Base-by-base conservation (phyloP, 148 eudicot species). In the Rhododendron henanense region DNA sequence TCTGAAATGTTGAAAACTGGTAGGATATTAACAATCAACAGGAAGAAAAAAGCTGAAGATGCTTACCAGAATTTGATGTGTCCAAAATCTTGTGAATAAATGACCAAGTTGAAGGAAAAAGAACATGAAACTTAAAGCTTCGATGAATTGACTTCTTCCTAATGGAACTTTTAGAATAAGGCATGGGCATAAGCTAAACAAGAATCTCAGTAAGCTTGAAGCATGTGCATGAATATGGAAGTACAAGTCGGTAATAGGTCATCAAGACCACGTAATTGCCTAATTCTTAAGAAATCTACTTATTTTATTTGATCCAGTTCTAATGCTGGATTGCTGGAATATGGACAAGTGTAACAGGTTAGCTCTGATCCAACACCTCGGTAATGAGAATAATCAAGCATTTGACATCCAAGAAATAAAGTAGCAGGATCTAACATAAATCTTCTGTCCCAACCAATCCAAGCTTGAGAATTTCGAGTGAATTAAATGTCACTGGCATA, bases 301-400 rank as follows among this genome's bases (percentile, higher is more conserved):
- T 82, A 25, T 61, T 82, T 51, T 82, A 37, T 63, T 61, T 11
- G 45, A 81, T 53, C 61, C 39, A 25, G 48, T 81, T 57, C 84
- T 41, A 39, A 39, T 6, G 11, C 48, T 82, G 21, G 44, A 41
- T 41, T 41, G 44, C 44, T 47, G 50, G 33, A 39, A 39, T 57
- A 57, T 55, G 59, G 44, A 16, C 53, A 59, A 37, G 10, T 61
- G 41, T 0, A 16, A 8, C 31, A 15, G 44, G 15, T 45, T 4
- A 71, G 39, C 78, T 48, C 85, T 14, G 61, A 47, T 14, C 61
- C 79, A 84, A 74, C 48, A 74, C 80, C 53, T 11, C 10, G 44
- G 61, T 47, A 16, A 45, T 45, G 61, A 23, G 59, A 65, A 83
- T 45, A 35, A 35, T 53, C 21, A 45, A 65, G 16, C 35, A 28